Evolutionary conservation across 2,329 filamentous ascomycete genomes (phyloP), one percentile per base, ranked within the genome.

Genomic region (Chaetomiaceae sp.): DNA sequence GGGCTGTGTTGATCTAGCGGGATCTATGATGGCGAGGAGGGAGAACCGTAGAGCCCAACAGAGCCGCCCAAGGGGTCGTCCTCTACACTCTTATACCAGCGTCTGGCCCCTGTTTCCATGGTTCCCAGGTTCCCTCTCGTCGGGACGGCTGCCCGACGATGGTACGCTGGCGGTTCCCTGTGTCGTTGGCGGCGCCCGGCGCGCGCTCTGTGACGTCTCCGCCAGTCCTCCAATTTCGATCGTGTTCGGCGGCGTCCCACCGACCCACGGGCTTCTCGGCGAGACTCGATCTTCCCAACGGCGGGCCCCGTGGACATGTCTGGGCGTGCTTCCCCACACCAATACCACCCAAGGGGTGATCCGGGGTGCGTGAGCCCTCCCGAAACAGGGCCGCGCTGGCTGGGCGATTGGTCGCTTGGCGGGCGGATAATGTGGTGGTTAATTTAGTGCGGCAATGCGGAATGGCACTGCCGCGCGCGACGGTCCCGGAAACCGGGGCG

Each of bases 381-480:
- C 53, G 30, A 47, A 55, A 49, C 43, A 45, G 44, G 50, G 42
- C 35, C 20, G n/a, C 14, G 34, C 17, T 15, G 26, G 32, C 29
- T 38, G 39, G 35, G 30, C 48, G 42, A 54, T 47, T 49, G 53
- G 40, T 47, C 42, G 47, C 40, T 34, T 47, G n/a, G 45, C 22
- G 35, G 24, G 48, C 47, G 51, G 53, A 47, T 56, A 56, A 54
- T 54, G 45, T 47, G 45, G 44, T 52, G 49, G 51, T 29, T 50
- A 52, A 51, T 50, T 41, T 20, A 37, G 44, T 47, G 38, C 47
- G 47, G 53, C 46, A 53, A 53, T 40, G 47, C 50, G 51, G 51
- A 50, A 50, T 50, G 33, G 40, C 8, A 49, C 24, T 51, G 38
- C 53, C 53, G 53, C 24, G 40, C 24, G 34, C 42, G 22, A 33